Evolutionary conservation across 1,284 basidiomycete genomes (phyloP), one percentile per base, ranked within the genome.

Genomic region (Inonotus hispidus): DNA sequence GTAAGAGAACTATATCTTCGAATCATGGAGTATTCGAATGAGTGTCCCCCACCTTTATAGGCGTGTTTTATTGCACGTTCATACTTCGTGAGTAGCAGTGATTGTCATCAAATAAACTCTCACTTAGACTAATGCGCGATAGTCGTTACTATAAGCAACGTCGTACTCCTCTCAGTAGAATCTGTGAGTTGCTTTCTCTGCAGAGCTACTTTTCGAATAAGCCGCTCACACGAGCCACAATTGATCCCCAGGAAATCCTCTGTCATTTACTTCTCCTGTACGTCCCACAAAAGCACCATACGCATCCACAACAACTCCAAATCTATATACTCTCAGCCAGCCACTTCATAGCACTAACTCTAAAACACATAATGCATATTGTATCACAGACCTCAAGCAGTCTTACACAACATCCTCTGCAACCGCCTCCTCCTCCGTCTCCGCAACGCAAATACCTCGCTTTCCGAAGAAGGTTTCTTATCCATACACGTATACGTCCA

Each of bases 381-480:
- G 8, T 32, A 32, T 32, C 32, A 57, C n/a, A 53, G 58, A 19
- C 50, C 37, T 7, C 59, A 60, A 47, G 59, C 53, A 11, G 32
- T 35, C 5, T 43, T 60, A 19, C 59, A 60, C 53, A 60, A 56
- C 35, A 60, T 56, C 32, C 53, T 60, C 23, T 60, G 59, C 29
- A 55, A 54, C 14, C 53, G 59, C 6, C 39, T 60, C 21, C 53
- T 60, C 19, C 41, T 60, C 1, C 59, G 53, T n/a, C 59, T 60
- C 14, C 59, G 59, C 4, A 38, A 53, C 25, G 53, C 53, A 10
- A 58, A 58, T 21, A 50, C 29, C 8, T 32, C 46, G 5, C 56
- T 58, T 27, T 23, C 46, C 1, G 56, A 58, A 38, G 32, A 50
- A 38, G 56, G 56, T 7, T 58, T 58, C 23, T 43, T 58, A 21